These are phyloP conservation scores for Euphorbia pulcherrima DNA, from an alignment of 345 rosid genomes.

Conservation along the genomic window DNA sequence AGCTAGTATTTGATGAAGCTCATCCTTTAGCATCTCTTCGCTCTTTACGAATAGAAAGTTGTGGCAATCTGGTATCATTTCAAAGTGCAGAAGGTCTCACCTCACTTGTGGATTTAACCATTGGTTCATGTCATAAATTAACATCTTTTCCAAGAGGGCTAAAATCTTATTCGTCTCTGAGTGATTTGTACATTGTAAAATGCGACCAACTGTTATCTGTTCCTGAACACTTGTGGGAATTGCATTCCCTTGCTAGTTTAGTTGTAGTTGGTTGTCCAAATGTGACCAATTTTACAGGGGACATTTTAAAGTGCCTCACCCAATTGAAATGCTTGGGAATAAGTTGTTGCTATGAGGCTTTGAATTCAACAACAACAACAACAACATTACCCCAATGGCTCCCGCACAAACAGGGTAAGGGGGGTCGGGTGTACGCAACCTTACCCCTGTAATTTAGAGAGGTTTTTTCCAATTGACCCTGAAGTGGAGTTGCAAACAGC, in stretches of 20 bases:
- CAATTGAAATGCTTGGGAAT: too few relatives aligned
- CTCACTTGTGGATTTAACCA: neutral
- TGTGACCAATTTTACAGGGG: neutral
- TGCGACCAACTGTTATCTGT: too few relatives aligned
- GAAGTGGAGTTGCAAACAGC: too few relatives aligned
- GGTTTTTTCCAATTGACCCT: too few relatives aligned
- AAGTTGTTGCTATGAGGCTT: neutral
- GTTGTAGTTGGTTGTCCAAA: neutral
- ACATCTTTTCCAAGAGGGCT: too few relatives aligned
- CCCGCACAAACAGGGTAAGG: too few relatives aligned
- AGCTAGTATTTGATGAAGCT: neutral
- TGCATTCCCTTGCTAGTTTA: neutral
- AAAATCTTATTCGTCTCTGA: too few relatives aligned
- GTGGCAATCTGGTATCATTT: neutral
- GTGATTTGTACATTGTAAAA: too few relatives aligned
- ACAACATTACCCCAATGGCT: too few relatives aligned
- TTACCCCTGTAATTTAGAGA: too few relatives aligned
- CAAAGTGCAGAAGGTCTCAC: neutral
- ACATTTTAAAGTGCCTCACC: too few relatives aligned
- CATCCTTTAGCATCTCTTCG: conserved; percentile 3
- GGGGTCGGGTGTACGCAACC: too few relatives aligned
- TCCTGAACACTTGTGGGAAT: neutral
- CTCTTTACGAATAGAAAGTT: neutral
- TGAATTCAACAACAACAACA: neutral
- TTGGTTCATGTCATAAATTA: neutral